phyloP scores from a whole-genome alignment of 2,329 filamentous ascomycete species.

The Ophiostoma pallidulum region DNA sequence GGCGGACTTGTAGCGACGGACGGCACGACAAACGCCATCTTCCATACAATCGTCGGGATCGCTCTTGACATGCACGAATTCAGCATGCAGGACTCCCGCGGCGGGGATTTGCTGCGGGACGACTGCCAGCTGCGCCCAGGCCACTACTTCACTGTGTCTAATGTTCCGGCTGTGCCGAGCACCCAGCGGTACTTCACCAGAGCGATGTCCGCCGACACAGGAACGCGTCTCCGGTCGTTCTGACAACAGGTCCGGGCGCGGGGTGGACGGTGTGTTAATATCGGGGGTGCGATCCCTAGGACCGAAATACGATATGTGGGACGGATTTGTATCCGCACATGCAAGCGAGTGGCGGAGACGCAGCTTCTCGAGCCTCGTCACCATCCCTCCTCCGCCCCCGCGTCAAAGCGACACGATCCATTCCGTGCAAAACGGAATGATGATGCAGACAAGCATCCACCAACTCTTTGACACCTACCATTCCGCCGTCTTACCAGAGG shows the following conservation, averaged over 20 bases:
- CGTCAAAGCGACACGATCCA: not conserved
- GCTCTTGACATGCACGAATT: not conserved
- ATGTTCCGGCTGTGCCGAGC: not conserved
- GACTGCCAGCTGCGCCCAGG: not conserved
- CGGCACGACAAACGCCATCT: not conserved
- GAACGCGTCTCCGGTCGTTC: not conserved
- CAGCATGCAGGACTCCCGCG: not conserved
- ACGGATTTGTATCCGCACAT: not conserved
- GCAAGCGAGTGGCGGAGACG: not conserved
- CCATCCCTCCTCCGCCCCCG: not conserved
- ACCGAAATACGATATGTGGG: not conserved
- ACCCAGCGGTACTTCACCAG: not conserved
- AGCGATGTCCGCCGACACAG: not conserved
- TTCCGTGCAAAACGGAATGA: slow-evolving; percentile 1
- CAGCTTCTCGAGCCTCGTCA: not conserved
- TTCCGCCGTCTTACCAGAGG: not conserved
- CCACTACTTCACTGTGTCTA: not conserved
- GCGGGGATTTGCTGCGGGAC: not conserved
- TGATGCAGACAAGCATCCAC: not conserved
- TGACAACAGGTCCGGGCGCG: not conserved
- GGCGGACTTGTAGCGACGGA: not conserved
- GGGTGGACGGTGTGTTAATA: not conserved
- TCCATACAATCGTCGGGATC: not conserved
- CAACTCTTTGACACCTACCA: not conserved
- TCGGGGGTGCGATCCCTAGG: not conserved